These are phyloP conservation scores for Carallia brachiata DNA, from an alignment of 345 rosid genomes.

Conservation along the genomic window DNA sequence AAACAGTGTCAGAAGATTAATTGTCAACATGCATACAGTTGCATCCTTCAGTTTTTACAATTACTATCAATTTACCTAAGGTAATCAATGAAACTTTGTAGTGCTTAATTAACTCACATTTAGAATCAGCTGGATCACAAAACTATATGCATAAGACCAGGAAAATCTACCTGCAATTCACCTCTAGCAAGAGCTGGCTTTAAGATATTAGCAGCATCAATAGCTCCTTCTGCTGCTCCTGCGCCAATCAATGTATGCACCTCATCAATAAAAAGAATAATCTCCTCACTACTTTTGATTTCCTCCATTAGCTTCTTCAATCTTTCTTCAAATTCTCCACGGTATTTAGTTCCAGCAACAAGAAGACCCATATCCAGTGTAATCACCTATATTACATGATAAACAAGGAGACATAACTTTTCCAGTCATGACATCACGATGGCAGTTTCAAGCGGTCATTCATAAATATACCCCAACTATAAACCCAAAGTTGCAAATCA, in stretches of 20 bases:
- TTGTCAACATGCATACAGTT: too few species aligned
- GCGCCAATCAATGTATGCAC: conserved; percentile 99
- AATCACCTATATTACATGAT: conserved; percentile 54
- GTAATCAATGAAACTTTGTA: too few species aligned
- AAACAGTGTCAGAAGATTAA: too few species aligned
- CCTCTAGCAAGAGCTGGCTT: conserved; percentile 99
- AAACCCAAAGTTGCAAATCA: too few species aligned
- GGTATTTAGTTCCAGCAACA: conserved; percentile 98
- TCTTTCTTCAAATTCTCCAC: conserved; percentile 99
- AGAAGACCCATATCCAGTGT: conserved; percentile 99
- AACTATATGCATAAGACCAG: background rate
- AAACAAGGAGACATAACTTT: background rate
- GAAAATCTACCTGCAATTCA: conserved; percentile 80
- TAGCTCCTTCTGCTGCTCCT: conserved; percentile 99
- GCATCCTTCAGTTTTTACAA: too few species aligned
- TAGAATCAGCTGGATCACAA: background rate
- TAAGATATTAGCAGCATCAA: conserved; percentile 98
- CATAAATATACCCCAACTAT: background rate
- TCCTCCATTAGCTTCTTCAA: conserved; percentile 99
- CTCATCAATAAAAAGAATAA: conserved; percentile 96
- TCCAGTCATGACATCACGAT: background rate
- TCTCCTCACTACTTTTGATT: conserved; percentile 96
- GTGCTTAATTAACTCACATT: too few species aligned
- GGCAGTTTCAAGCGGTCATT: background rate
- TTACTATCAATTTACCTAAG: too few species aligned